Base-by-base conservation (phyloP, 1,284 basidiomycete genomes). In the Austroboletus novae-zelandiae region DNA sequence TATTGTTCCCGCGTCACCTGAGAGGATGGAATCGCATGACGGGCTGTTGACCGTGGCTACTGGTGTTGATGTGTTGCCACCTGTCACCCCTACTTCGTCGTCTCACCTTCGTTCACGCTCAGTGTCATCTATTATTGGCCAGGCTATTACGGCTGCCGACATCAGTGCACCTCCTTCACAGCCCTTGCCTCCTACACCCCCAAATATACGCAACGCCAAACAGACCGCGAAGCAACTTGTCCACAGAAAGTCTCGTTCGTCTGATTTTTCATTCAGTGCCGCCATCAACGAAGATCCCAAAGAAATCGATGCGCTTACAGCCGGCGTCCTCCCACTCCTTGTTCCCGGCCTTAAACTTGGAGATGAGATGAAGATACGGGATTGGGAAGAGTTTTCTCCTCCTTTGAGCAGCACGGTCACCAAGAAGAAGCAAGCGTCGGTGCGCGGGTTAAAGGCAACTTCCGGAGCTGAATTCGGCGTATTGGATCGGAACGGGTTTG, bases 121-220 rank as follows among this genome's bases (percentile, higher is more conserved):
- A 1, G 59, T 75, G 4, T 73, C 82, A 4, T 83, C 81, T 6
- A 64, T 77, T 50, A 71, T 61, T 51, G 67, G 65, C 25, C 73
- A 76, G 23, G 70, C 69, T 29, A 72, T 72, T n/a, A 68, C 68
- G 1, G 70, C 69, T 23, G 55, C 63, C n/a, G 61, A 65, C 35
- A 60, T 61, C 45, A 65, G 62, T 42, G 75, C 75, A 60, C 84
- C 84, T 32, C 83, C 84, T 4, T 72, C 80, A 0, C 76, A 80
- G 54, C 84, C 84, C 17, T 75, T 87, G 35, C 84, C 84, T 11
- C 84, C 84, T 4, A 87, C 83, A 9, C 84, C 84, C 30, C 83
- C 82, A 0, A 81, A 73, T 48, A 75, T 84, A 47, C 73, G 76
- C 53, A 73, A 73, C 25, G 76, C 76, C 25, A 62, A 59, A 43